Conservation (phyloP, 192 early-diverging fungal genomes). For the Phycomyces nitens region DNA sequence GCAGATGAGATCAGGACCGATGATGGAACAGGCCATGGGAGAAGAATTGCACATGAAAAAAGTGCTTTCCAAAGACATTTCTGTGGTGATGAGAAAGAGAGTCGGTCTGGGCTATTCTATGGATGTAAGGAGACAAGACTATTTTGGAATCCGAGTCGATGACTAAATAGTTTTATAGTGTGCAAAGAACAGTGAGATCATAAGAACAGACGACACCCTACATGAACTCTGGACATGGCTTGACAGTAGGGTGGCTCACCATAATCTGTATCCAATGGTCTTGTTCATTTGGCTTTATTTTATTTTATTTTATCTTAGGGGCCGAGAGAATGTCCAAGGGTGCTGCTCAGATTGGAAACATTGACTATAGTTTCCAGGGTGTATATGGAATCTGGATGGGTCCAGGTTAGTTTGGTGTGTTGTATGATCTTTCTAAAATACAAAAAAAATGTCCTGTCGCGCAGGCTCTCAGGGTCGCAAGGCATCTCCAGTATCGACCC, state of each 20-base stretch:
- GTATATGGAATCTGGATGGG: constrained; percentile 44
- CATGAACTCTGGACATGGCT: constrained; percentile 53
- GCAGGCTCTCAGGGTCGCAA: constrained; percentile 15
- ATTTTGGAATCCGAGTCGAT: no score
- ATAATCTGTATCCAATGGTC: not conserved
- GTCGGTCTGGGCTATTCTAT: constrained; percentile 76
- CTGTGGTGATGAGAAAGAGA: constrained; percentile 75
- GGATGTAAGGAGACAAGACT: constrained; percentile 53
- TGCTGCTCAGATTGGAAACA: constrained; percentile 42
- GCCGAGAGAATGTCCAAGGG: constrained; percentile 42
- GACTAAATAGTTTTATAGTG: no score
- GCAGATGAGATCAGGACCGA: not conserved
- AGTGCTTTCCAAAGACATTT: constrained; percentile 57
- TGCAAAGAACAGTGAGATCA: constrained; percentile 39
- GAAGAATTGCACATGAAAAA: constrained; percentile 1
- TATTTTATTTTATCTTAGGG: constrained; percentile 13
- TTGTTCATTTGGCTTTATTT: not conserved
- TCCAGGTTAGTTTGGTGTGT: constrained; percentile 14
- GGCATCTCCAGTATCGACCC: constrained; percentile 19
- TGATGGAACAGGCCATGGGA: not conserved
- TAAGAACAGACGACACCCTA: constrained; percentile 49
- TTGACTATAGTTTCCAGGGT: constrained; percentile 54
- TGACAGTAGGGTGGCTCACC: constrained; percentile 40
- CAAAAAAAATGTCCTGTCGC: no score
- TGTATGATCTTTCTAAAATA: no score